Conservation (phyloP, 148 eudicot genomes). For the Rhododendron molle region DNA sequence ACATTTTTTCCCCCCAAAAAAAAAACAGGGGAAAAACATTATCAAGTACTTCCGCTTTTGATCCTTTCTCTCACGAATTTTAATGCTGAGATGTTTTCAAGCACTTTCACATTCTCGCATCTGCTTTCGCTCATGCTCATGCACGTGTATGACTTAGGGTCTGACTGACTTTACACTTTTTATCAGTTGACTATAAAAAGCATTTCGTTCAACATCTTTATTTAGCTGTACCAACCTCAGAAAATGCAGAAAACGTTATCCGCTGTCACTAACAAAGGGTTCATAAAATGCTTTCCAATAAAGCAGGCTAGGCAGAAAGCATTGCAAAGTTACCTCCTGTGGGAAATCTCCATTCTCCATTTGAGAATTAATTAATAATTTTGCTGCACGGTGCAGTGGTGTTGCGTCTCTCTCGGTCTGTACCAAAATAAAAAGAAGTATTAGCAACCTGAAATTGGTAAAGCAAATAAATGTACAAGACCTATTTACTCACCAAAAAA, state of each 20-base stretch:
- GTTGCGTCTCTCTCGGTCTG: constrained; percentile 70
- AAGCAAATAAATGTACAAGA: not conserved
- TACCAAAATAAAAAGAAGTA: not conserved
- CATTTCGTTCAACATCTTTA: not conserved
- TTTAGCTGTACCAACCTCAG: not conserved
- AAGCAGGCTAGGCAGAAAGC: constrained; percentile 1
- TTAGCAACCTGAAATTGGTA: not conserved
- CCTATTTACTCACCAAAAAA: not conserved
- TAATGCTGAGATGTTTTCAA: not conserved
- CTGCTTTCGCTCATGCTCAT: not conserved
- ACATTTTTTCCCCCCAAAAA: not conserved
- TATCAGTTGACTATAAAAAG: not conserved
- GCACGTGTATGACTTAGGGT: not conserved
- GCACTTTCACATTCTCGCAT: not conserved
- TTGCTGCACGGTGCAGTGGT: constrained; percentile 82
- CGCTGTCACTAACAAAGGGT: not conserved
- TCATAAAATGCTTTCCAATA: not conserved
- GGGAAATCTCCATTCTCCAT: constrained; percentile 89
- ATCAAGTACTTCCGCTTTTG: not conserved
- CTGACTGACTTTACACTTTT: not conserved
- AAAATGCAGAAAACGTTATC: not conserved
- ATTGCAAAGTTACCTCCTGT: constrained; percentile 53
- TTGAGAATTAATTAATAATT: constrained; percentile 69
- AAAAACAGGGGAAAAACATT: too few species aligned
- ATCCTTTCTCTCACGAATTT: not conserved